These are phyloP conservation scores for Angomonas deanei DNA, from an alignment of 208 protist species.

Conservation along the genomic window DNA sequence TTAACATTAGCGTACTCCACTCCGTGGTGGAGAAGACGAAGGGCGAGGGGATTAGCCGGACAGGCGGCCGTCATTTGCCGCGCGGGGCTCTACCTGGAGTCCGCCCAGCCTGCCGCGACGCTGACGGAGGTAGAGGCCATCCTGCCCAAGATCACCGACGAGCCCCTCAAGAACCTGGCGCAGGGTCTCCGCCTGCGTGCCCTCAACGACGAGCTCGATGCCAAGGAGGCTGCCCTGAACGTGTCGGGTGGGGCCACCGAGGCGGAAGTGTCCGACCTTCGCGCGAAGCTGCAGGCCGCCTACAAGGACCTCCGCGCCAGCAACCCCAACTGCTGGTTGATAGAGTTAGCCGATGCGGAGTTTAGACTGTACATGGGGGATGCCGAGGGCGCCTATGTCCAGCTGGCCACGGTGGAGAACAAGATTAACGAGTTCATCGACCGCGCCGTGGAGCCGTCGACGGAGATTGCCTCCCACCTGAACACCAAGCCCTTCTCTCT, in stretches of 20 bases:
- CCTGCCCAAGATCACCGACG: slow-evolving; percentile 59
- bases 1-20: slow-evolving; percentile 57
- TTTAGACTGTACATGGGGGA: slow-evolving; percentile 74
- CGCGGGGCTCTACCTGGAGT: slow-evolving; percentile 38
- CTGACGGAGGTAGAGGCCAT: slow-evolving; percentile 54
- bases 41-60: slow-evolving; percentile 57
- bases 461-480: slow-evolving; percentile 37
- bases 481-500: slow-evolving; percentile 67
- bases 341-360: slow-evolving; percentile 64
- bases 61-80: slow-evolving; percentile 41
- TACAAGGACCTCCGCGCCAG: slow-evolving; percentile 51
- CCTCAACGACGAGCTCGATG: slow-evolving; percentile 61
- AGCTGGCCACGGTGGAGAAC: slow-evolving; percentile 47
- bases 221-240: slow-evolving; percentile 66
- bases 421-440: slow-evolving; percentile 53
- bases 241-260: slow-evolving; percentile 74
- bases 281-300: slow-evolving; percentile 38
- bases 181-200: slow-evolving; percentile 60
- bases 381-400: slow-evolving; percentile 43
- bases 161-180: slow-evolving; percentile 53
- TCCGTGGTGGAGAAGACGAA: slow-evolving; percentile 69
- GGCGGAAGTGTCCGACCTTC: slow-evolving; percentile 66
- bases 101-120: slow-evolving; percentile 40
- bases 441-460: slow-evolving; percentile 19
- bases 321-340: slow-evolving; percentile 73